Evolutionary conservation across 1,284 basidiomycete genomes (phyloP), one percentile per base, ranked within the genome.

Genomic region (Ustilago tritici): DNA sequence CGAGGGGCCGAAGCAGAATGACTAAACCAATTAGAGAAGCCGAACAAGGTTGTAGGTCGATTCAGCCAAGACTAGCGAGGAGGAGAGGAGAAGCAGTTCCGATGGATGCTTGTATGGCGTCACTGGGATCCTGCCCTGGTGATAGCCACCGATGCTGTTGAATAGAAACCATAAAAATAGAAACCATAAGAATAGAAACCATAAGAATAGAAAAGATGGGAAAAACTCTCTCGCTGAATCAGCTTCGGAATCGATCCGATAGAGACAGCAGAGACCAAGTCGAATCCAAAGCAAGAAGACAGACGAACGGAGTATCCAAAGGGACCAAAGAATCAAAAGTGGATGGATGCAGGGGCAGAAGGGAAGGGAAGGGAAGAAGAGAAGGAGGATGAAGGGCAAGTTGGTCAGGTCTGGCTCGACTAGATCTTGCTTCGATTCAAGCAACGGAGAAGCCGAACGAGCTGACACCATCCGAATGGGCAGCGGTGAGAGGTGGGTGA

Each of bases 381-480:
- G 47, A n/a, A 49, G 19, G 23, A 19, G 19, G 47, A 19, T 31
- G 8, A 49, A 28, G 46, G 46, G 7, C 4, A 49, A 19, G 46
- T 23, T 23, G 46, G 10, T n/a, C 19, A 23, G 28, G 7, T n/a
- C 46, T 31, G 23, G 46, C 6, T 23, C 6, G 46, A 8, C 46
- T 8, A 19, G n/a, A 23, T 23, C 49, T 28, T 15, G 8, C 31
- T 31, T 15, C 9, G 49, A 50, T 23, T 8, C 17, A 46, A 46
- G 46, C n/a, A 19, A 50, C 52, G 52, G 52, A 54, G 35, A 38
- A 40, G 19, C 35, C 54, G 54, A 28, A 40, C 4, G 4, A 28
- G 54, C 54, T 56, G 54, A 56, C 36, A 41, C 54, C 54, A 40
- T 31, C 54, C 36, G 54, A 50, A 50, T 12, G 28, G 17, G 14